Base-by-base conservation (phyloP, 306 rosid genomes). In the Betula pendula region DNA sequence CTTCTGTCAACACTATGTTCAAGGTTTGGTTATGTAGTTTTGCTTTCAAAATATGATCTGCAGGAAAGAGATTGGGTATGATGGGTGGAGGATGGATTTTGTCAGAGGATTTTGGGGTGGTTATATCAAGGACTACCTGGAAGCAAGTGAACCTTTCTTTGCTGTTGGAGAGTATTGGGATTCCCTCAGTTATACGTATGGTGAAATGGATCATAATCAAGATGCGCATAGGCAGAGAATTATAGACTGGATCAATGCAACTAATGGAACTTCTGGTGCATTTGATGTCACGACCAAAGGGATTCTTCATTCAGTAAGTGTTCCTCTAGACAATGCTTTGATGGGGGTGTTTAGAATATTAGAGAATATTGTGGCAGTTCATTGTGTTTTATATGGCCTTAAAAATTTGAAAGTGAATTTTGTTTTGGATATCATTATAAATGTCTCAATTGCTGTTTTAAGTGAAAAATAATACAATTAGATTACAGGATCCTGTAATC, bases 51-150 rank as follows among this genome's bases (percentile, higher is more conserved):
- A 40, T 20, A 77, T 84, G 79, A 59, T 49, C 13, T 65, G 71
- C 91, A 95, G 99, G 90, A 19, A 92, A 38, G 99, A 96, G 80
- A 89, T 96, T 50, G 99, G 98, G 70, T 96, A 89, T 72, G 98
- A 91, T 75, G 99, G 99, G 67, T 96, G 99, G 99, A 87, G 99
- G 87, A 98, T 96, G 78, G 99, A 96, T 91, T 96, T 88, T 87
- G 97, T 71, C 29, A 87, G 97, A 83, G 99, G 99, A 69, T 96
- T 96, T 87, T 96, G 99, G 99, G 99, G 99, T 75, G 99, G 99
- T 75, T 96, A 96, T 81, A 90, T 96, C 58, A 93, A 88, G 88
- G 97, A 96, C 83, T 96, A 96, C 85, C 27, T 96, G 49, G 91
- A 91, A 43, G 89, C 96, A 75, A 96, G 72, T 63, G 88, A 88